Evolutionary conservation across 192 early-diverging fungal species (phyloP), one percentile per base, ranked within the genome.

Genomic region (Lobosporangium transversale): DNA sequence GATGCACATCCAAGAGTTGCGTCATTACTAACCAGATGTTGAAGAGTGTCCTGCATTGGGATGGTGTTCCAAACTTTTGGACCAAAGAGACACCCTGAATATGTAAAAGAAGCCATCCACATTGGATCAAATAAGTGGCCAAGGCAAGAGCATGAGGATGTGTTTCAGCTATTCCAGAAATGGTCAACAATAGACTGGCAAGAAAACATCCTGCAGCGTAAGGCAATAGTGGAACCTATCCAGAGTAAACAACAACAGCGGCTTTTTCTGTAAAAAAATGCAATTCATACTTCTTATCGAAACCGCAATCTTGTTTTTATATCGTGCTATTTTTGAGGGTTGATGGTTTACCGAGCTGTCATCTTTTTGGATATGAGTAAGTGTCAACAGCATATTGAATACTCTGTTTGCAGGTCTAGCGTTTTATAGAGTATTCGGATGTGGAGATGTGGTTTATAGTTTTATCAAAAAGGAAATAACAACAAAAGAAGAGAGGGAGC

Each of bases 131-230:
- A 10, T 67, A 66, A 0, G 73, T 76, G 8, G 73, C 63, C 3
- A 76, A 24, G 29, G 45, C 47, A 20, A 76, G 29, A 2, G 73
- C 73, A 8, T 76, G 50, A 9, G 73, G 65, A 15, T 76, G 73
- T 1, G 73, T 76, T 17, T 76, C 73, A 8, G 64, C 64, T 9
- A 76, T 76, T 0, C 73, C 73, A 2, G 73, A 66, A n/a, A 76
- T 49, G 23, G 73, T 76, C 36, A 76, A 54, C 21, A 76, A 35
- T 23, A 76, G 8, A 14, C 73, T 67, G 30, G 73, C 73, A 1
- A 76, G 64, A 29, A 76, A 56, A 24, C 64, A 76, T 15, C 73
- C 73, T 42, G 64, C 33, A 9, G 73, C 73, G 23, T 76, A 76
- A 11, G 64, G 73, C 11, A 76, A 44, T 2, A 67, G 45, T 15